Percentiles rank a stretch among this genome's conserved stretches.
Evolutionary conservation across 139 green algal species (phyloP).

Genomic region (Mesotaenium endlicherianum): DNA sequence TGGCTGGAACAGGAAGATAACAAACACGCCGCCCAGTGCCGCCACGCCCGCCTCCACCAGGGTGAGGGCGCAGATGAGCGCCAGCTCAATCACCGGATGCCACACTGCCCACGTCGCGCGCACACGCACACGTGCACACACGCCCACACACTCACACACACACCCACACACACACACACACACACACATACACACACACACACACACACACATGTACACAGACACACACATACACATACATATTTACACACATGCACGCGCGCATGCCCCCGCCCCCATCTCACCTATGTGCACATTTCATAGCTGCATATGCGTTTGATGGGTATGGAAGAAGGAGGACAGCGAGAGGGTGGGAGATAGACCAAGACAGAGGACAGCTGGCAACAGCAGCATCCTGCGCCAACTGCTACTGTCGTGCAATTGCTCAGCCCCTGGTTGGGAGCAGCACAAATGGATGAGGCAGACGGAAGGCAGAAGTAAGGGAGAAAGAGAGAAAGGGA

Average conservation of each 20-base stretch:
- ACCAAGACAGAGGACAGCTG: too few relatives aligned
- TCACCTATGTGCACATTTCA: too few relatives aligned
- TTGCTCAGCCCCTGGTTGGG: too few relatives aligned
- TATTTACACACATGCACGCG: background rate
- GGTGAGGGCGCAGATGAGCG: conserved; percentile 20
- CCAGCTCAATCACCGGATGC: conserved; percentile 16
- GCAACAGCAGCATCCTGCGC: too few relatives aligned
- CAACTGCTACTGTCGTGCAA: too few relatives aligned
- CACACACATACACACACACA: background rate
- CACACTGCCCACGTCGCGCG: conserved; percentile 21
- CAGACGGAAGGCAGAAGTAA: too few relatives aligned
- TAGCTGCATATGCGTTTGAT: too few relatives aligned
- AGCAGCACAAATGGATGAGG: too few relatives aligned
- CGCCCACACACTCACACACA: background rate
- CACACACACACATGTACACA: background rate
- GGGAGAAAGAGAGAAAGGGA: background rate
- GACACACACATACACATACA: background rate
- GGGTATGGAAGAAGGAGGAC: too few relatives aligned
- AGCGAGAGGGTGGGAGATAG: too few relatives aligned
- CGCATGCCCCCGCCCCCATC: background rate
- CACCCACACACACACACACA: background rate
- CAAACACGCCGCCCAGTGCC: conserved; percentile 13
- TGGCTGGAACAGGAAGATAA: conserved; percentile 28
- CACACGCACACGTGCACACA: background rate
- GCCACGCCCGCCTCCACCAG: conserved; percentile 25